These are phyloP conservation scores for Cicer bijugum DNA, from an alignment of 306 rosid species.

Conservation along the genomic window DNA sequence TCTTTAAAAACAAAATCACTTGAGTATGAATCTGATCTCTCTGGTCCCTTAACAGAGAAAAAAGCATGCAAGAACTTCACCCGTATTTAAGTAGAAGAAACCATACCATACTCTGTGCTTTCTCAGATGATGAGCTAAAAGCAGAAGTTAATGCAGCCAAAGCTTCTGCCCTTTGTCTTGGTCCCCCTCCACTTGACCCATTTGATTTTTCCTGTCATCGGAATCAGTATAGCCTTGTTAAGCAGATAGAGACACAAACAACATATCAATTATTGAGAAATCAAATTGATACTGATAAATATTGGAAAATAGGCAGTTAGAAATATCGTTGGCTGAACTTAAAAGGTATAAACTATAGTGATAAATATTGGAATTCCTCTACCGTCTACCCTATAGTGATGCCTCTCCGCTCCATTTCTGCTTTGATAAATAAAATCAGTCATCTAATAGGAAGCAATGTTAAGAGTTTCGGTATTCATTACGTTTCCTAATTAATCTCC, in stretches of 20 bases:
- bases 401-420: neutral
- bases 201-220: constrained; percentile 50
- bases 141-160: constrained; percentile 65
- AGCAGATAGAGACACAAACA: constrained; percentile 6
- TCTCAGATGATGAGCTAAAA: constrained; percentile 67
- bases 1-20: constrained; percentile 17
- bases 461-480: neutral
- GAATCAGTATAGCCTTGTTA: constrained; percentile 37
- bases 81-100: constrained; percentile 13
- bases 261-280: neutral
- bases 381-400: neutral
- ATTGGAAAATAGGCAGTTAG: no score
- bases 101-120: constrained; percentile 45
- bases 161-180: constrained; percentile 63
- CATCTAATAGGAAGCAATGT: neutral
- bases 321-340: no score
- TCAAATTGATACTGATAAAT: no score
- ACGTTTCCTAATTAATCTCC: neutral
- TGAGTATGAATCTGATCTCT: constrained; percentile 10
- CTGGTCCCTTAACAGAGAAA: constrained; percentile 4
- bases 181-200: constrained; percentile 53
- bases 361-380: no score
- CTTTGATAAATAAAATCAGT: neutral
- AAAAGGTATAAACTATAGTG: no score
- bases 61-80: neutral